phyloP scores from a whole-genome alignment of 768 basidiomycete species.

The Pilatotrama ljubarskyi region DNA sequence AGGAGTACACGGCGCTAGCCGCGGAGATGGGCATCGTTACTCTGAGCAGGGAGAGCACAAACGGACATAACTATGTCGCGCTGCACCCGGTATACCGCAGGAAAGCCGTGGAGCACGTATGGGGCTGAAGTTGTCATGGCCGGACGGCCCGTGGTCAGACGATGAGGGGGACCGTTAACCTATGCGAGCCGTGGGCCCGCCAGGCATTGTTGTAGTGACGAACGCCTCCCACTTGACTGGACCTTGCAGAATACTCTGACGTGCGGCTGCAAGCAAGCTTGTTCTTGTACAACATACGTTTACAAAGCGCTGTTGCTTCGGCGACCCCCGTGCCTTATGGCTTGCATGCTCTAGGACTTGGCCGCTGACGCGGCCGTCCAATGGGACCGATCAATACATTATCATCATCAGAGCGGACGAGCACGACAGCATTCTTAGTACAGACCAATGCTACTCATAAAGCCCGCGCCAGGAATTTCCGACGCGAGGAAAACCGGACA shows the following conservation, averaged over 20 bases:
- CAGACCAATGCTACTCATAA: slow-evolving; percentile 15
- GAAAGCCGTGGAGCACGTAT: slow-evolving; percentile 1
- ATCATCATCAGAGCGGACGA: slow-evolving; percentile 19
- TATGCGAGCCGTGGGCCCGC: too few relatives aligned
- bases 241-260: too few relatives aligned
- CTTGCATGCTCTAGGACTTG: too few relatives aligned
- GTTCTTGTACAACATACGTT: too few relatives aligned
- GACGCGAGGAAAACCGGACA: slow-evolving; percentile 11
- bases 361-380: neutral
- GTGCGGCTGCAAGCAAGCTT: too few relatives aligned
- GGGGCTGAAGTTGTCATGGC: too few relatives aligned
- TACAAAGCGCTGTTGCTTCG: too few relatives aligned
- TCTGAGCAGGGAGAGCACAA: slow-evolving; percentile 1
- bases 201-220: too few relatives aligned
- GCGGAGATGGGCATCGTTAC: slow-evolving; percentile 21
- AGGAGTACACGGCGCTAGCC: slow-evolving; percentile 29
- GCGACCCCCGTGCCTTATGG: too few relatives aligned
- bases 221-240: too few relatives aligned
- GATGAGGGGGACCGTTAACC: too few relatives aligned
- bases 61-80: slow-evolving; percentile 17
- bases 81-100: slow-evolving; percentile 13
- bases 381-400: slow-evolving; percentile 15
- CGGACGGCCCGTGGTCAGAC: too few relatives aligned
- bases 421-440: slow-evolving; percentile 20
- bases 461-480: slow-evolving; percentile 14